phyloP scores from a whole-genome alignment of 305 asterid species.

The Euphrasia arctica region DNA sequence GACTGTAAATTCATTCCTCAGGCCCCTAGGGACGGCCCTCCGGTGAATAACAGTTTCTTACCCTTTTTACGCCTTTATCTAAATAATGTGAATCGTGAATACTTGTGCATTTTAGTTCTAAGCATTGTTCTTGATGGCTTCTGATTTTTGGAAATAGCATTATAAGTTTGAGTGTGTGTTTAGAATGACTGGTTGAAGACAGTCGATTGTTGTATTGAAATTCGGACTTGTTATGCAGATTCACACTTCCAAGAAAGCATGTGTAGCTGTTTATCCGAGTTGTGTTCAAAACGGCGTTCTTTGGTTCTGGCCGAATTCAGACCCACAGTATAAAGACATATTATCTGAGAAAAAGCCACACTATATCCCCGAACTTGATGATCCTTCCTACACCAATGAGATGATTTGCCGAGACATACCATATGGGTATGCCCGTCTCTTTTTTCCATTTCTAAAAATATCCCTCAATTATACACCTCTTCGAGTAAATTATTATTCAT shows the following conservation, averaged over 20 bases:
- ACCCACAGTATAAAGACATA: slow-evolving; percentile 58
- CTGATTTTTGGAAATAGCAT: background rate
- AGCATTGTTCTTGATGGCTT: background rate
- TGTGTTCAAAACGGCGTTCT: slow-evolving; percentile 78
- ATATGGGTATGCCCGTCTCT: slow-evolving; percentile 57
- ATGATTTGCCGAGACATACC: slow-evolving; percentile 72
- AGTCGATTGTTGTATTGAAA: background rate
- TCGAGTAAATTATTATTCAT: background rate
- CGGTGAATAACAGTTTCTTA: slow-evolving; percentile 36
- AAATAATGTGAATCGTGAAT: background rate
- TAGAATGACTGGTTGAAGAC: slow-evolving; percentile 1
- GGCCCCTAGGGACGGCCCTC: slow-evolving; percentile 92
- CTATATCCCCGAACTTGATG: slow-evolving; percentile 81
- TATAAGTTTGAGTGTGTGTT: background rate
- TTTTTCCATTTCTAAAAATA: background rate
- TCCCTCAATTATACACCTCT: background rate
- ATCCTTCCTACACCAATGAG: slow-evolving; percentile 54
- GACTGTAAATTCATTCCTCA: slow-evolving; percentile 93
- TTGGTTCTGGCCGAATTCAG: slow-evolving; percentile 96
- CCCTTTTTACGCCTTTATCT: background rate
- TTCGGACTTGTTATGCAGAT: slow-evolving; percentile 42
- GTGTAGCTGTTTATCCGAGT: slow-evolving; percentile 82
- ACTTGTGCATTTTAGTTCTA: background rate
- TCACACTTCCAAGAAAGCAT: slow-evolving; percentile 78
- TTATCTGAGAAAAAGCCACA: slow-evolving; percentile 61